Base-by-base conservation (phyloP, 495 filamentous ascomycete genomes). In the Xylaria palmicola region DNA sequence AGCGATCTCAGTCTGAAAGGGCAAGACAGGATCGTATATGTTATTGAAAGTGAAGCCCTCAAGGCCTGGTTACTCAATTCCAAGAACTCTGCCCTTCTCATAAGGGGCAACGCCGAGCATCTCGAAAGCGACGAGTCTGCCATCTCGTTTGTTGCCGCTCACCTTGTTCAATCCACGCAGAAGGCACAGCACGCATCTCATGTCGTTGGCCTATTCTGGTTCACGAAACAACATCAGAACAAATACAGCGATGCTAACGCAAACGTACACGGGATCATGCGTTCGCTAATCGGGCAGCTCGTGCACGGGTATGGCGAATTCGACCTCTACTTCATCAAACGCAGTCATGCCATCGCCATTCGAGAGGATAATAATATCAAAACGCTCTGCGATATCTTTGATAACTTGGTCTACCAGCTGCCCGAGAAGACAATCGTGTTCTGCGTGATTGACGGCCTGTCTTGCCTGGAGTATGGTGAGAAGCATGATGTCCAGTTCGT, bases 211-310 rank as follows among this genome's bases (percentile, higher is more conserved):
- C 41, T 58, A 9, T 36, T 43, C 22, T 58, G 55, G 55, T 58
- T 58, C 27, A 12, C 41, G 6, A 45, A 24, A 9, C 55, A 58
- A 29, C 55, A 58, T 32, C 41, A 45, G 20, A 58, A 58, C 29
- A 32, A 6, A n/a, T 17, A 27, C n/a, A 34, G n/a, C 40, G 55
- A 58, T 12, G 40, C 55, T 6, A 29, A 58, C n/a, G 55, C 55
- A 15, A 58, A 58, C 29, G 55, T 58, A 34, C 55, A 58, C 26
- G 55, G 26, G 26, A 26, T 58, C 55, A 26, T 58, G 55, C 40
- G 55, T 8, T 58, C 55, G 9, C 55, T 58, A 1, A 58, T 58
- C 55, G 55, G 55, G n/a, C 55, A 58, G 29, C 55, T 58, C 27
- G 34, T 58, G 43, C 27, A 58, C 27, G 17, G 9, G 3, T 36